Percentiles rank a stretch among this genome's conserved stretches.
Conservation (phyloP, 352 stramenopile genomes). For the Aphanomyces astaci region DNA sequence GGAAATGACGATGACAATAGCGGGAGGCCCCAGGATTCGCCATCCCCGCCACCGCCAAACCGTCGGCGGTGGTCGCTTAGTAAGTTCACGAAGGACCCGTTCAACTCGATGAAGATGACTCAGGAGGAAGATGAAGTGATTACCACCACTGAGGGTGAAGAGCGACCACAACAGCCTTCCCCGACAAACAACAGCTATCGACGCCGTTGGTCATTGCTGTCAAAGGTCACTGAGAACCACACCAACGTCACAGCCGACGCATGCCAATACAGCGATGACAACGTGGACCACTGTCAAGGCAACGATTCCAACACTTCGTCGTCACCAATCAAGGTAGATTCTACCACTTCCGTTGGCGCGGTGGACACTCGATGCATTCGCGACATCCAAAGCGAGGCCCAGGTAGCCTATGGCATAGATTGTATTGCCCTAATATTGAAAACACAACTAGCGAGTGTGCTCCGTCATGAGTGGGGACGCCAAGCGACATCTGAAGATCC, state of each 20-base stretch:
- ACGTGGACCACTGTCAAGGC: not conserved
- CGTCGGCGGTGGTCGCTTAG: not conserved
- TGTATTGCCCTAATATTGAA: no score
- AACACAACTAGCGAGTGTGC: no score
- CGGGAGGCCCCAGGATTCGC: not conserved
- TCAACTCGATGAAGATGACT: slow-evolving; percentile 4
- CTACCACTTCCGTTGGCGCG: not conserved
- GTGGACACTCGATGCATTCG: not conserved
- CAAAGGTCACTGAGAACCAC: not conserved
- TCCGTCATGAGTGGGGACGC: not conserved
- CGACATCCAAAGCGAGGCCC: slow-evolving; percentile 14
- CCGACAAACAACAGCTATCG: not conserved
- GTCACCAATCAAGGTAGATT: not conserved
- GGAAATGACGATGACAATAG: not conserved
- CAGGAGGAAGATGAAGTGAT: not conserved
- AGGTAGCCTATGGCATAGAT: not conserved
- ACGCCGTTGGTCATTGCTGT: not conserved
- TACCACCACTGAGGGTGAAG: not conserved
- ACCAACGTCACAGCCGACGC: not conserved
- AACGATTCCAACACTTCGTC: no score
- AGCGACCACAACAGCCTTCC: not conserved
- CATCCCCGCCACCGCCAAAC: not conserved
- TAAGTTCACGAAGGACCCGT: not conserved
- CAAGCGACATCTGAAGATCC: slow-evolving; percentile 18
- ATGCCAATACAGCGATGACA: no score